Evolutionary conservation across 805 yeast species (phyloP), one percentile per base, ranked within the genome.

Genomic region (Lipomyces orientalis): DNA sequence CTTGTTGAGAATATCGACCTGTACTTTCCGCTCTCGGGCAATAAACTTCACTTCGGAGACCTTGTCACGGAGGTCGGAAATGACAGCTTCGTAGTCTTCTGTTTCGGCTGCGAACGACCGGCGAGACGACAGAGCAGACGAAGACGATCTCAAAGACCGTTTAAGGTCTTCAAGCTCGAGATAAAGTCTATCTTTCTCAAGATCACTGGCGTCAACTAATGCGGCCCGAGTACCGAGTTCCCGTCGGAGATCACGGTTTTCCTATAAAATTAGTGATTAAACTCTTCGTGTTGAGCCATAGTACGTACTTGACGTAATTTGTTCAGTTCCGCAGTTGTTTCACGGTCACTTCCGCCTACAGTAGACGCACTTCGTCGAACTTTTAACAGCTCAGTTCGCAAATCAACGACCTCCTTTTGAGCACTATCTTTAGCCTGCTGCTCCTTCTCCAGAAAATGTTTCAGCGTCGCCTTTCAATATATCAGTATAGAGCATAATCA

Each of bases 1-100:
- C 9, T 58, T 37, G 58, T 65, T 66, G 35, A 68, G 71, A 16
- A 67, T 46, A 51, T 68, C 71, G 25, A 68, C 71, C 59, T 68
- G 71, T 1, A 52, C 46, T 62, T 68, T 68, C n/a, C 71, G 70
- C 37, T 68, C 69, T 14, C 69, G 69, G 22, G 71, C 69, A 57
- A 68, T 66, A 37, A 52, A 35, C 51, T 58, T 63, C 8, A 61
- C 71, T 54, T 65, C 69, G 8, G 71, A 34, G 6, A 68, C 33
- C 35, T 68, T 65, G 22, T 63, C 64, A 22, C 65, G 64, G 35
- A 68, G 51, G 1, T 68, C 71, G 16, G 51, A 22, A 35, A 66
- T 63, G 54, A 63, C 54, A n/a, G 37, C 19, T 19, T 61, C 64
- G 60, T 65, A 59, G 25, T 66, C 64, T 22, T 63, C 71, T 10